These are phyloP conservation scores for Colletotrichum abscissum DNA, from an alignment of 2,329 filamentous ascomycete genomes.

Conservation along the genomic window DNA sequence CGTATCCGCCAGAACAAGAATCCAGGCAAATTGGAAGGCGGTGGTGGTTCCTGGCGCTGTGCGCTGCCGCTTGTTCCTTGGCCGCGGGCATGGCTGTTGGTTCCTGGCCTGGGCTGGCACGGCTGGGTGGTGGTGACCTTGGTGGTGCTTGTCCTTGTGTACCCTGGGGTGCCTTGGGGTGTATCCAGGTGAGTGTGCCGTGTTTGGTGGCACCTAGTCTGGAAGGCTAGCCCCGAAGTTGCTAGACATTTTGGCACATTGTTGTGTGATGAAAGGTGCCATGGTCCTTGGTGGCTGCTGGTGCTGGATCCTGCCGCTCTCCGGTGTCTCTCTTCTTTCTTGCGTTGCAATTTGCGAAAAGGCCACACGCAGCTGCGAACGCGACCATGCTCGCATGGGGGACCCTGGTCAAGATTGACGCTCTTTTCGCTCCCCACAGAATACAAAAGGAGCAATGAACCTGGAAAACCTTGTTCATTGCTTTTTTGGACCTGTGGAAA, in stretches of 20 bases:
- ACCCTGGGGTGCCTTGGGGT: background rate
- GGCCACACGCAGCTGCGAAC: conserved; percentile 4
- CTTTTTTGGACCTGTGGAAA: conserved; percentile 14
- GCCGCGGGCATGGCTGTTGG: conserved; percentile 19
- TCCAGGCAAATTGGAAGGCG: conserved; percentile 31
- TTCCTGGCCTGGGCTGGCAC: conserved; percentile 12
- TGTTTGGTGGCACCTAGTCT: background rate
- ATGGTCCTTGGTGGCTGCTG: conserved; percentile 4
- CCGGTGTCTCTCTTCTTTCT: conserved; percentile 1
- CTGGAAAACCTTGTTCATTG: conserved; percentile 35
- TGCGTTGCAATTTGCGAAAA: conserved; percentile 8
- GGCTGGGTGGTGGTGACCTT: background rate
- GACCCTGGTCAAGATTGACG: conserved; percentile 21
- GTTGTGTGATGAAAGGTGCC: background rate
- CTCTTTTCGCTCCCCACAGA: conserved; percentile 25
- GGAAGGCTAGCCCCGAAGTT: background rate
- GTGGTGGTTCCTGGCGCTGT: conserved; percentile 23
- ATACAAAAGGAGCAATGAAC: conserved; percentile 23
- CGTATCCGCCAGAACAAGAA: background rate
- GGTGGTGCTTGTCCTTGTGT: background rate
- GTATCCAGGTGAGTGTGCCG: background rate
- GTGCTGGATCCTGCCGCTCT: conserved; percentile 13
- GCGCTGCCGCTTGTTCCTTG: conserved; percentile 14
- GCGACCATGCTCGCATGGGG: conserved; percentile 20
- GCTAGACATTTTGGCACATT: conserved; percentile 17